phyloP scores from a whole-genome alignment of 306 rosid genomes.

The Lathyrus sativus region DNA sequence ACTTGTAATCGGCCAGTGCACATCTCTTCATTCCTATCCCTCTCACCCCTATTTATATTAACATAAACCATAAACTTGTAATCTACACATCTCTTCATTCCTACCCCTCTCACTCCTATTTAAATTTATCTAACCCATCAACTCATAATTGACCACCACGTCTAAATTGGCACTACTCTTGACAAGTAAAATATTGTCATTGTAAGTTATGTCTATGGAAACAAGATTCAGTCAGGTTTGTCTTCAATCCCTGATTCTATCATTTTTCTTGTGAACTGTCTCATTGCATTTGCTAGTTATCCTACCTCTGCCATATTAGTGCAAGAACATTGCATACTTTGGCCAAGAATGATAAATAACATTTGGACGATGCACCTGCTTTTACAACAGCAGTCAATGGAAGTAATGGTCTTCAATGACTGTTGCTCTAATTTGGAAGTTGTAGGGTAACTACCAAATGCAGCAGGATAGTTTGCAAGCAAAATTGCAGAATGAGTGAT shows the following conservation, averaged over 20 bases:
- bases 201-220: constrained; percentile 56
- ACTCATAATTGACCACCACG: too few relatives aligned
- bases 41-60: too few relatives aligned
- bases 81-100: too few relatives aligned
- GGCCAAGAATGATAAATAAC: neutral
- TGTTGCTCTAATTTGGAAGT: constrained; percentile 18
- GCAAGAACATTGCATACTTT: neutral
- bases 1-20: too few relatives aligned
- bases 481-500: constrained; percentile 64
- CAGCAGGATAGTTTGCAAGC: constrained; percentile 70
- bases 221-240: constrained; percentile 50
- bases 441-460: constrained; percentile 54
- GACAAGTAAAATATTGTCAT: too few relatives aligned
- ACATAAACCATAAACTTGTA: too few relatives aligned
- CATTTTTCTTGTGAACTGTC: constrained; percentile 64
- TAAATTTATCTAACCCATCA: too few relatives aligned
- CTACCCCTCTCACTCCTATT: too few relatives aligned
- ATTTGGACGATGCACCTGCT: neutral
- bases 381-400: neutral
- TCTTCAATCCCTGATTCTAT: constrained; percentile 61
- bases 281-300: constrained; percentile 61
- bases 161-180: too few relatives aligned
- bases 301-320: constrained; percentile 34
- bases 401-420: too few relatives aligned
- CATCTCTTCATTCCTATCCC: too few relatives aligned